phyloP scores from a whole-genome alignment of 148 eudicot genomes.

The Nyssa sinensis region DNA sequence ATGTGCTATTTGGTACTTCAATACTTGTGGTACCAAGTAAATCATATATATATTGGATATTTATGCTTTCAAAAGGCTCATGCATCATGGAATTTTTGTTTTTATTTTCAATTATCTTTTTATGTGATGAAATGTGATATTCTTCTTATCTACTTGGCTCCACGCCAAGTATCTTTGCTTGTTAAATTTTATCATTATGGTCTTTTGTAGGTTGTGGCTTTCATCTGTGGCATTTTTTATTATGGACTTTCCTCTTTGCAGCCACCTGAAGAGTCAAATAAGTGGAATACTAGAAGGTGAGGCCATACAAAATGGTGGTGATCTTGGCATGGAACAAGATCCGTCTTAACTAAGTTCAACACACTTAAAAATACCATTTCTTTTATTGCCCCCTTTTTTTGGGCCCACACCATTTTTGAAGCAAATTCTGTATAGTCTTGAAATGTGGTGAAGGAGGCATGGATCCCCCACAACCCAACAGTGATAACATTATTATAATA shows the following conservation, averaged over 20 bases:
- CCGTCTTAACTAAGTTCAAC: too few species aligned
- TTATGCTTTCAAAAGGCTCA: background rate
- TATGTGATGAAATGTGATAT: background rate
- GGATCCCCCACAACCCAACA: too few species aligned
- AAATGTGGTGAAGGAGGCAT: background rate
- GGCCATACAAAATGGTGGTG: background rate
- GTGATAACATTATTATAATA: background rate
- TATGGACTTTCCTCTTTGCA: conserved; percentile 37
- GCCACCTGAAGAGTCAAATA: conserved; percentile 31
- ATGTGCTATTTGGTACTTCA: background rate
- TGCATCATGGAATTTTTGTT: background rate
- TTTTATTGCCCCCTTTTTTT: background rate
- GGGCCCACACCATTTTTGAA: background rate
- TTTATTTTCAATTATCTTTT: background rate
- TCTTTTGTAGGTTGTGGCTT: conserved; percentile 62
- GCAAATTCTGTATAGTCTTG: background rate
- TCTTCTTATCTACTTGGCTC: background rate
- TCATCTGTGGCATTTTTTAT: conserved; percentile 48
- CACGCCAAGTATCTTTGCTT: conserved; percentile 2
- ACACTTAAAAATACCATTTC: background rate
- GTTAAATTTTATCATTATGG: background rate
- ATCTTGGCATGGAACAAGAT: too few species aligned
- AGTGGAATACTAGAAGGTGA: conserved; percentile 52
- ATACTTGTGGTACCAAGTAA: too few species aligned
- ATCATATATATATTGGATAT: background rate